Percentiles rank a stretch among this genome's conserved stretches.
Evolutionary conservation across 2,329 filamentous ascomycete genomes (phyloP).

Genomic region (Claviceps quebecensis): DNA sequence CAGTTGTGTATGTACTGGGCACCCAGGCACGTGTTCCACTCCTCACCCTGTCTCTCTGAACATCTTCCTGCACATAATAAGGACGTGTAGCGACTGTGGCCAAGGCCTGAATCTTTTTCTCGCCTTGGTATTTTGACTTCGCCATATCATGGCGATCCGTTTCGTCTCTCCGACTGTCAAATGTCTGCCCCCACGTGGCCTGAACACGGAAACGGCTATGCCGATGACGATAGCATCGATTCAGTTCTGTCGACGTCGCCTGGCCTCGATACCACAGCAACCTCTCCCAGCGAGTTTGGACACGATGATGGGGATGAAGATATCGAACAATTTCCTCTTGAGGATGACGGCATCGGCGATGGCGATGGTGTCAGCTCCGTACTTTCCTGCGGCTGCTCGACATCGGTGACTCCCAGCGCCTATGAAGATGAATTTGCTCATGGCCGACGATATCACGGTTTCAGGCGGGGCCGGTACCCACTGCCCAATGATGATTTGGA

Average conservation of each 20-base stretch:
- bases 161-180: constrained; percentile 1
- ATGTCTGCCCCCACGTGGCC: constrained; percentile 6
- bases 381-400: constrained; percentile 16
- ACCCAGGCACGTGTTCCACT: constrained; percentile 4
- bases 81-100: constrained; percentile 1
- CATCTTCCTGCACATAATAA: constrained; percentile 1
- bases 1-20: no score
- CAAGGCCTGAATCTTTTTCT: not conserved
- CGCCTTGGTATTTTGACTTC: not conserved
- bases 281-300: constrained; percentile 10
- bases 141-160: constrained; percentile 5
- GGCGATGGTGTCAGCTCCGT: constrained; percentile 12
- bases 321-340: constrained; percentile 14
- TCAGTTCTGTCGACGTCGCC: constrained; percentile 16
- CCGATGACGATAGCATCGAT: constrained; percentile 14
- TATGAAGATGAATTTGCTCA: constrained; percentile 20
- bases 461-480: constrained; percentile 28
- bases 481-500: constrained; percentile 32
- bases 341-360: constrained; percentile 9
- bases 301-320: constrained; percentile 15
- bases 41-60: not conserved
- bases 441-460: constrained; percentile 29
- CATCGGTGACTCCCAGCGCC: constrained; percentile 20
- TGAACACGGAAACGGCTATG: constrained; percentile 4
- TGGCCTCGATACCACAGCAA: constrained; percentile 13